These are phyloP conservation scores for Diaporthe australafricana DNA, from an alignment of 2,329 filamentous ascomycete genomes.

Conservation along the genomic window DNA sequence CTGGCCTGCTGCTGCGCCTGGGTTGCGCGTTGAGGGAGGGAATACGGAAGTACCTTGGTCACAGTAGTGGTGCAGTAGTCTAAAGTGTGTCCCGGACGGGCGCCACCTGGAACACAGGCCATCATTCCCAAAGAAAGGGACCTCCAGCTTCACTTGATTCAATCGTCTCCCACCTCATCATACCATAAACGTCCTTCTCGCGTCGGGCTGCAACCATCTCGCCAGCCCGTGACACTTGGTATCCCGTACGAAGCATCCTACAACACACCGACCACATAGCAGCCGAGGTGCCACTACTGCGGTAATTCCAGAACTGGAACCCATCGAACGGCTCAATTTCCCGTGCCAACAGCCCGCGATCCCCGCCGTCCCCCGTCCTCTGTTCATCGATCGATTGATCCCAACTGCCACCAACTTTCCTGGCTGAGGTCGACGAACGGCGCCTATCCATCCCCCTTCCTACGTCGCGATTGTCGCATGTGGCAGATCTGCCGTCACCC, in stretches of 20 bases:
- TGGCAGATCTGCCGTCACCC: constrained; percentile 19
- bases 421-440: constrained; percentile 23
- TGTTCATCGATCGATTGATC: constrained; percentile 25
- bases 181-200: constrained; percentile 5
- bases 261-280: constrained; percentile 25
- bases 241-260: constrained; percentile 24
- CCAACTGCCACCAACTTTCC: constrained; percentile 14
- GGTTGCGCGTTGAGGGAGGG: background rate
- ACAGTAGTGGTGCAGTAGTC: background rate
- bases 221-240: constrained; percentile 2
- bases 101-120: constrained; percentile 26
- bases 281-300: constrained; percentile 34
- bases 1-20: constrained; percentile 24
- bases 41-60: background rate
- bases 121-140: constrained; percentile 23
- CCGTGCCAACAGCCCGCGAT: constrained; percentile 32
- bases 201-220: constrained; percentile 4
- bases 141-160: constrained; percentile 20
- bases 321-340: constrained; percentile 37
- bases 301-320: constrained; percentile 37
- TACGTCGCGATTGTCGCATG: constrained; percentile 18
- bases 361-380: constrained; percentile 18
- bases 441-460: constrained; percentile 17
- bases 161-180: constrained; percentile 8
- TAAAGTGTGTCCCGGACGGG: constrained; percentile 8